Conservation (phyloP, 345 rosid species). For the Populus ilicifolia region DNA sequence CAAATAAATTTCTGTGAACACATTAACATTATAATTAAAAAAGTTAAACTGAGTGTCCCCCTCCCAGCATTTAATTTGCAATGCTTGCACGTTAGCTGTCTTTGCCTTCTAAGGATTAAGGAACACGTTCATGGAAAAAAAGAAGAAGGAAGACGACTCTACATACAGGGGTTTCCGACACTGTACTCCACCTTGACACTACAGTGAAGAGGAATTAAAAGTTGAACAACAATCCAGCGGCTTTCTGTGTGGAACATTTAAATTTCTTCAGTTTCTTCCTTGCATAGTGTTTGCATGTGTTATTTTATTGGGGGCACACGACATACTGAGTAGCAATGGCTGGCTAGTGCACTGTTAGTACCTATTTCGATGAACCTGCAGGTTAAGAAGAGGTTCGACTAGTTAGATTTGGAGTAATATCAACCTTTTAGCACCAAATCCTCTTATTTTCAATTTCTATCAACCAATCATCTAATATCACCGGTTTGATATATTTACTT, state of each 20-base stretch:
- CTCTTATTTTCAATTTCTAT: no score
- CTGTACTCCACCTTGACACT: not conserved
- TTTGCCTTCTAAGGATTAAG: not conserved
- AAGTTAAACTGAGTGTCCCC: slow-evolving; percentile 2
- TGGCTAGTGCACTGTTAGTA: not conserved
- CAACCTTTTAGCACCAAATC: not conserved
- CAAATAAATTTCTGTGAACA: slow-evolving; percentile 6
- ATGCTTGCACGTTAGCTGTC: not conserved
- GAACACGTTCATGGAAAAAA: not conserved
- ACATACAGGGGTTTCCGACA: not conserved
- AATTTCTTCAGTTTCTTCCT: not conserved
- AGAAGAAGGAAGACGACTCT: not conserved
- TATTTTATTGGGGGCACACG: not conserved
- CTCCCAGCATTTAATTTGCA: not conserved
- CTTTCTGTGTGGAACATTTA: not conserved
- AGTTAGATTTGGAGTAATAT: not conserved
- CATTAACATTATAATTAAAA: not conserved
- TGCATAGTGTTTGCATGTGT: not conserved
- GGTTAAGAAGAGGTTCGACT: not conserved
- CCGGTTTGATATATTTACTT: not conserved
- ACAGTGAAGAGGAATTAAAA: not conserved
- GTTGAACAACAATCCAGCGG: not conserved
- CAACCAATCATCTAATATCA: not conserved
- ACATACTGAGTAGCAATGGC: not conserved
- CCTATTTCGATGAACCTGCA: slow-evolving; percentile 27